Conservation (phyloP, 305 asterid species). For the Stenogyne calaminthoides region DNA sequence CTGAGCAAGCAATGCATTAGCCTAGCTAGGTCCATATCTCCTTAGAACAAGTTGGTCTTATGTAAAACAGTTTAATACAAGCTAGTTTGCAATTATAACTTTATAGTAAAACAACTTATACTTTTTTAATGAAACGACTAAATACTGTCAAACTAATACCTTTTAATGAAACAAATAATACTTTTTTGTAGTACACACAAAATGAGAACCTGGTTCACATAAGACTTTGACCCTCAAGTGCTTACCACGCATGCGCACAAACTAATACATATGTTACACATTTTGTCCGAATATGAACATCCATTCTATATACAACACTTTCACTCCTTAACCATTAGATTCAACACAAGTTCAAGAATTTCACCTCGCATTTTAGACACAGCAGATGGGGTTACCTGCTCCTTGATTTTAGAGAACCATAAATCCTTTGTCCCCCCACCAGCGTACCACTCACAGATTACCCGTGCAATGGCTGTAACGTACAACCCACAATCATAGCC, state of each 20-base stretch:
- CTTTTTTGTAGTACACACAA: no score
- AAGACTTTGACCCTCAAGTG: background rate
- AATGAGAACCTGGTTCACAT: no score
- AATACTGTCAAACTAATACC: no score
- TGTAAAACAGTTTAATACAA: no score
- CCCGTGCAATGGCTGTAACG: conserved; percentile 61
- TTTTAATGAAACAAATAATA: no score
- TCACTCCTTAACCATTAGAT: conserved; percentile 46
- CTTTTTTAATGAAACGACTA: no score
- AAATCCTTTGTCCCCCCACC: conserved; percentile 35
- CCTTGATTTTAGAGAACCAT: conserved; percentile 53
- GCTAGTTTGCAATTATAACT: no score
- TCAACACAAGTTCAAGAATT: conserved; percentile 50
- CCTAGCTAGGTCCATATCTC: no score
- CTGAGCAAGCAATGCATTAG: no score
- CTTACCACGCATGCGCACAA: background rate
- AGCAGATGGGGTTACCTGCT: conserved; percentile 45
- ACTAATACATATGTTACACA: background rate
- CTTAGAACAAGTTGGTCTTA: no score
- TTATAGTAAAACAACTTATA: no score
- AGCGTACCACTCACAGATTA: conserved; percentile 62
- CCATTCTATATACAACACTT: background rate
- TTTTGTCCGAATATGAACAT: background rate
- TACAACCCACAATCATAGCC: conserved; percentile 85
- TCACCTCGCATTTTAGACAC: conserved; percentile 61